Evolutionary conservation across 176 grass and related monocot species (phyloP).

Genomic region (Juncus inflexus): DNA sequence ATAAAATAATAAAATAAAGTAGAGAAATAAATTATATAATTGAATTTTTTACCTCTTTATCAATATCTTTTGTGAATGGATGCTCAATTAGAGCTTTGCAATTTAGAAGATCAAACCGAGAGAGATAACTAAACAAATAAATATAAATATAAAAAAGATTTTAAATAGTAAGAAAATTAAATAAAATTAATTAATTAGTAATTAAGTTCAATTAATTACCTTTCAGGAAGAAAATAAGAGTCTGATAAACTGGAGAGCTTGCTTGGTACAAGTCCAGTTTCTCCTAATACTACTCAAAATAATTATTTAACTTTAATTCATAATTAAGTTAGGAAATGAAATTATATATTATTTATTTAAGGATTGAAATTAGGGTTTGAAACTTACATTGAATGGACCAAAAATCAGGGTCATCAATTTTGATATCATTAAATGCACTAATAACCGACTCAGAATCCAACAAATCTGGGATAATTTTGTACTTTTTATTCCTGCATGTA

Average conservation of each 20-base stretch:
- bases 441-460: slow-evolving; percentile 36
- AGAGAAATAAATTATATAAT: slow-evolving; percentile 20
- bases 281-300: slow-evolving; percentile 71
- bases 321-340: slow-evolving; percentile 13
- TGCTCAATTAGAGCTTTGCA: slow-evolving; percentile 84
- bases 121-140: slow-evolving; percentile 54
- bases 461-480: slow-evolving; percentile 51
- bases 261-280: slow-evolving; percentile 72
- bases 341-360: slow-evolving; percentile 5
- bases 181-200: slow-evolving; percentile 8
- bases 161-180: slow-evolving; percentile 16
- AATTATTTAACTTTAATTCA: slow-evolving; percentile 30
- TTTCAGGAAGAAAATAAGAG: slow-evolving; percentile 66
- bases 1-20: slow-evolving; percentile 5
- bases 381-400: slow-evolving; percentile 94
- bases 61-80: slow-evolving; percentile 38
- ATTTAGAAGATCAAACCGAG: slow-evolving; percentile 71
- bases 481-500: slow-evolving; percentile 58
- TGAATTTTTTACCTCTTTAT: slow-evolving; percentile 62
- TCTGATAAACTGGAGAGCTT: slow-evolving; percentile 46
- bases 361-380: slow-evolving; percentile 2
- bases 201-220: slow-evolving; percentile 38
- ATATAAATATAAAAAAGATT: not conserved
- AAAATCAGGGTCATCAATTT: slow-evolving; percentile 68
- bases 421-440: slow-evolving; percentile 77